Evolutionary conservation across 306 rosid genomes (phyloP).

Genomic region (Mucuna pruriens): DNA sequence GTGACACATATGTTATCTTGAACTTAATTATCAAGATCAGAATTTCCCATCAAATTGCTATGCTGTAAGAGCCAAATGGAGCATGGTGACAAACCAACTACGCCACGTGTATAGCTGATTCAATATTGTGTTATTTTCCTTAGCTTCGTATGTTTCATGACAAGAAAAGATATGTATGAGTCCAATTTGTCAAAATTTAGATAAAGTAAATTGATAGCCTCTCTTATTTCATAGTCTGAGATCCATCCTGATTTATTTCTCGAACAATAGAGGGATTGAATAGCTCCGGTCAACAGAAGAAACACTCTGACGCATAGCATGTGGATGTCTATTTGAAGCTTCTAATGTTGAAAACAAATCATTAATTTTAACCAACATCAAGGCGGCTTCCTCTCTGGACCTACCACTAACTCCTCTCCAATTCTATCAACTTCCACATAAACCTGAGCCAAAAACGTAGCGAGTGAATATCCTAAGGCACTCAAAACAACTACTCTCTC

Average conservation of each 20-base stretch:
- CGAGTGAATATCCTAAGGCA: constrained; percentile 68
- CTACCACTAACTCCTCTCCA: constrained; percentile 58
- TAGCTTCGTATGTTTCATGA: constrained; percentile 78
- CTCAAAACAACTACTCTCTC: constrained; percentile 68
- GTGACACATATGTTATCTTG: no score
- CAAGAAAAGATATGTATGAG: constrained; percentile 60
- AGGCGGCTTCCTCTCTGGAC: constrained; percentile 65
- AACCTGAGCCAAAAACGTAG: constrained; percentile 76
- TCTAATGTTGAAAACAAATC: constrained; percentile 74
- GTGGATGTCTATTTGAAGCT: constrained; percentile 76
- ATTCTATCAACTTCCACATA: constrained; percentile 67
- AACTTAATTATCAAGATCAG: constrained; percentile 90
- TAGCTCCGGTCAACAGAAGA: constrained; percentile 71
- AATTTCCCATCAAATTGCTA: constrained; percentile 89
- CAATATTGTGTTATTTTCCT: constrained; percentile 74
- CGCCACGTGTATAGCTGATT: constrained; percentile 85
- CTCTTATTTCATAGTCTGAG: constrained; percentile 73
- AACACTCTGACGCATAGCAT: constrained; percentile 61
- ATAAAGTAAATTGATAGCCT: constrained; percentile 70
- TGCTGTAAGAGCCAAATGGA: constrained; percentile 81
- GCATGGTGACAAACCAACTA: constrained; percentile 80
- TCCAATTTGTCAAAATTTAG: constrained; percentile 79
- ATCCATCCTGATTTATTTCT: constrained; percentile 73
- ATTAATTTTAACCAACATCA: constrained; percentile 62
- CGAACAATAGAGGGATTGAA: constrained; percentile 68